Base-by-base conservation (phyloP, 371 early-diverging fungal species). In the Apophysomyces variabilis region DNA sequence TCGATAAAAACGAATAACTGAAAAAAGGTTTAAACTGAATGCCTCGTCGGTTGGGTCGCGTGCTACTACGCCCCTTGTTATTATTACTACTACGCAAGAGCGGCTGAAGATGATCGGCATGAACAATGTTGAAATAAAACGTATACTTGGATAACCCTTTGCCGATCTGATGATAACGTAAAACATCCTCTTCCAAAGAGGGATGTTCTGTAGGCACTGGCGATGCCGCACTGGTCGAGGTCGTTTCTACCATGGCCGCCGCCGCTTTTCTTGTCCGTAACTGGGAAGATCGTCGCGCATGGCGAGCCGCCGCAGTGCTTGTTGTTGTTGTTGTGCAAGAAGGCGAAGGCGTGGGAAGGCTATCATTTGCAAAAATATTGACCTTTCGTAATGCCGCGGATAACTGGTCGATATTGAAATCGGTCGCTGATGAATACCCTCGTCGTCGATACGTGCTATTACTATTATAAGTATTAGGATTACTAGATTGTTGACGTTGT, bases 121-220 rank as follows among this genome's bases (percentile, higher is more conserved):
- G 71, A 13, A 75, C 64, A 38, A 81, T 68, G 32, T 64, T 67
- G 61, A 81, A 77, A 61, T 78, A 78, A 45, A 78, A 78, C 0
- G 82, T 81, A 45, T 69, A 78, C 4, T 67, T 60, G 7, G 69
- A 67, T 4, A 67, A 65, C 32, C 81, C 81, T 66, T 71, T 70
- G n/a, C 77, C 82, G 16, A 81, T 81, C 59, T 78, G 82, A 59
- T 74, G 78, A 57, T 81, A 81, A 7, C 71, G 66, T 36, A 63
- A 47, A n/a, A 66, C 63, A 54, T 57, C 46, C 50, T 62, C 45
- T 35, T 26, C 32, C 3, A 26, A 26, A 3, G 32, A 26, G 32
- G 32, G 32, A 3, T 26, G 32, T 3, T 26, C 32, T 26, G 32
- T 26, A 26, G 32, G 32, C 32, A 26, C 3, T 2, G 32, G 32